Conservation (phyloP, 106 monocot genomes). For the Hemerocallis citrina region DNA sequence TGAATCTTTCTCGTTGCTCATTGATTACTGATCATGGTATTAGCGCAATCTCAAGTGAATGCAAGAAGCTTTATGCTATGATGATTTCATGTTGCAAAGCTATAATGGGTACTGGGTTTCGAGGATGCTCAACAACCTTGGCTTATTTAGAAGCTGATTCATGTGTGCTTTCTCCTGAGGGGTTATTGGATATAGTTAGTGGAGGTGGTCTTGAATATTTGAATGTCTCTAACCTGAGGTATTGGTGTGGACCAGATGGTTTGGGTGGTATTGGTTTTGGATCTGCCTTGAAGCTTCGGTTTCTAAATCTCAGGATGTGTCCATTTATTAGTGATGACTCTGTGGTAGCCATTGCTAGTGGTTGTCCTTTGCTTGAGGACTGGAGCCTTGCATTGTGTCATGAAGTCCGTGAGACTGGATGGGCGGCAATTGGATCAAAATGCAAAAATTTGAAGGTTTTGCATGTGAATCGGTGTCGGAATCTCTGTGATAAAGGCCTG, state of each 20-base stretch:
- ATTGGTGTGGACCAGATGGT: constrained; percentile 23
- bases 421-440: constrained; percentile 52
- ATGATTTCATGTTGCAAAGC: constrained; percentile 61
- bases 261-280: constrained; percentile 30
- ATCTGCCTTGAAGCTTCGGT: constrained; percentile 32
- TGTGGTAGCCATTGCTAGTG: constrained; percentile 44
- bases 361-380: constrained; percentile 76
- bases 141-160: constrained; percentile 72
- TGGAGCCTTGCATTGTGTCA: constrained; percentile 86
- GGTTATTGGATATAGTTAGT: constrained; percentile 38
- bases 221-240: constrained; percentile 38
- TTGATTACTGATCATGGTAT: constrained; percentile 60
- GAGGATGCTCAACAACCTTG: constrained; percentile 42
- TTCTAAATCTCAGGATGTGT: constrained; percentile 67
- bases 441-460: constrained; percentile 54
- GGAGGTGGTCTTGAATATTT: constrained; percentile 72
- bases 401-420: constrained; percentile 44
- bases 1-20: constrained; percentile 56
- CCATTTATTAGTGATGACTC: constrained; percentile 50
- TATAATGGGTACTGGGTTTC: constrained; percentile 52
- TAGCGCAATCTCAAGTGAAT: constrained; percentile 30
- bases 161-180: constrained; percentile 56
- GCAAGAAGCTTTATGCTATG: constrained; percentile 30
- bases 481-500: constrained; percentile 60
- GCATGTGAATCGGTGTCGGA: constrained; percentile 79